phyloP scores from a whole-genome alignment of 352 stramenopile genomes.

The Pythium aquatile region DNA sequence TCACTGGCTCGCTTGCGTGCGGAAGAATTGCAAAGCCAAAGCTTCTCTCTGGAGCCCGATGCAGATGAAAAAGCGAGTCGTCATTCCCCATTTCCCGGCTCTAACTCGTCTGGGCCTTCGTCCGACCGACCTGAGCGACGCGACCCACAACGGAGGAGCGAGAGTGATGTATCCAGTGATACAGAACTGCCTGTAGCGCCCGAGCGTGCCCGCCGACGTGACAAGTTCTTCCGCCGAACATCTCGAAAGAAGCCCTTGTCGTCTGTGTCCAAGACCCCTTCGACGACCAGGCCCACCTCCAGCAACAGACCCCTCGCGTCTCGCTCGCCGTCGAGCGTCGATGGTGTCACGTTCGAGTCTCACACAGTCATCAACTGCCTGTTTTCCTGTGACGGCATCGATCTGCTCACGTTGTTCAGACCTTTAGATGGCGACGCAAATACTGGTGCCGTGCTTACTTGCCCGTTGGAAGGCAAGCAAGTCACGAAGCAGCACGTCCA shows the following conservation, averaged over 20 bases:
- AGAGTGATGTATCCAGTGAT: constrained; percentile 11
- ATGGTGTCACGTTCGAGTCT: constrained; percentile 58
- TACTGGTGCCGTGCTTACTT: constrained; percentile 51
- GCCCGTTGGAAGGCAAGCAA: constrained; percentile 35
- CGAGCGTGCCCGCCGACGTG: not conserved
- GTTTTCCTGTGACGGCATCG: constrained; percentile 43
- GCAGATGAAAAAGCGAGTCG: not conserved
- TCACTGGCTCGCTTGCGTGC: not conserved
- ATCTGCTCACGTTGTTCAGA: constrained; percentile 42
- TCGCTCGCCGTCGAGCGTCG: constrained; percentile 18
- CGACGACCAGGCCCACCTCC: constrained; percentile 28
- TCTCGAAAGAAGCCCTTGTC: constrained; percentile 5
- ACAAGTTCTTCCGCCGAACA: constrained; percentile 18
- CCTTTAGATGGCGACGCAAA: constrained; percentile 49
- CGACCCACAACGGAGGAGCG: not conserved
- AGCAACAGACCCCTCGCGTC: constrained; percentile 12
- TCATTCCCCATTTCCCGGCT: not conserved
- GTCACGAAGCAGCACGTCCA: not conserved
- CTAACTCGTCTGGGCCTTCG: not conserved
- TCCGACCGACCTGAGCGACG: not conserved
- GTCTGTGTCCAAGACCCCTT: constrained; percentile 7
- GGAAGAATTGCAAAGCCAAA: not conserved
- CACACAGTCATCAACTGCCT: constrained; percentile 54
- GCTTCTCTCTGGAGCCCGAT: not conserved
- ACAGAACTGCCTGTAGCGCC: constrained; percentile 10